phyloP scores from a whole-genome alignment of 257 asterid genomes.

The Jacaranda copaia region DNA sequence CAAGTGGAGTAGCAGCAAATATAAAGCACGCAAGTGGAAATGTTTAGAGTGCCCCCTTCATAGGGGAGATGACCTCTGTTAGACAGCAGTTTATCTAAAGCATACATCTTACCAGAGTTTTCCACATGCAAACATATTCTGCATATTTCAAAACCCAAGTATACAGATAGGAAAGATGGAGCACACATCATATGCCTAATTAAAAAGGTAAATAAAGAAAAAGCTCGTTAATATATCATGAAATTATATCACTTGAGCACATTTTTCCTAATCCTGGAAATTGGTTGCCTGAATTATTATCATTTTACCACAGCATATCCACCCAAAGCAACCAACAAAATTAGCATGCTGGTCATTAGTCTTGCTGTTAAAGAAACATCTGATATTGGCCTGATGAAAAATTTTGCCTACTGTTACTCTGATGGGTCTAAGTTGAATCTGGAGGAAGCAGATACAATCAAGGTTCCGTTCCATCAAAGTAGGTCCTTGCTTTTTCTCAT shows the following conservation, averaged over 20 bases:
- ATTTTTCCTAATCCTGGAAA: neutral
- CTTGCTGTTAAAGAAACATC: neutral
- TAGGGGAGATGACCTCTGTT: neutral
- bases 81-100: neutral
- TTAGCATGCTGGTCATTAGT: neutral
- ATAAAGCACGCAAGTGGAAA: neutral
- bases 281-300: neutral
- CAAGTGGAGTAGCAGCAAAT: neutral
- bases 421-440: too few species aligned
- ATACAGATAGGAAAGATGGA: neutral
- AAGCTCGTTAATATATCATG: neutral
- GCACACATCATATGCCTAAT: neutral
- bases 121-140: neutral
- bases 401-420: too few species aligned
- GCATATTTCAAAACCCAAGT: neutral
- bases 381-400: neutral
- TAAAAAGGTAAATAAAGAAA: neutral
- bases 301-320: slow-evolving; percentile 1
- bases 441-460: too few species aligned
- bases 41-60: neutral
- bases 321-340: slow-evolving; percentile 8
- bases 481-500: too few species aligned
- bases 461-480: too few species aligned
- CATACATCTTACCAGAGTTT: neutral
- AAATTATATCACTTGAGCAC: slow-evolving; percentile 4